Conservation (phyloP, 148 eudicot genomes). For the Fagopyrum homotropicum region DNA sequence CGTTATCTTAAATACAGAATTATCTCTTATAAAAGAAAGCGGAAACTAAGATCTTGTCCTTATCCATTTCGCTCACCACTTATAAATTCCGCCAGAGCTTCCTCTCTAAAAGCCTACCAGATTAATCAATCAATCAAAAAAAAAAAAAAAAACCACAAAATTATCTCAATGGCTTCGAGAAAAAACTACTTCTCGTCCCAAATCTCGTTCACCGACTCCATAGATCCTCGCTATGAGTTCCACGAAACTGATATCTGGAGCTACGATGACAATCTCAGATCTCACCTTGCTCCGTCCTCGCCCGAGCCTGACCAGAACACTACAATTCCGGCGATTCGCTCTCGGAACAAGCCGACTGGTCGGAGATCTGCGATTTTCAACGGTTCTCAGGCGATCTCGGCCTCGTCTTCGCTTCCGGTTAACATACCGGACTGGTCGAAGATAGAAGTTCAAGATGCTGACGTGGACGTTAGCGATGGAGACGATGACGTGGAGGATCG, state of each 20-base stretch:
- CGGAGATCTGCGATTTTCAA: neutral
- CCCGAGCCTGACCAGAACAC: conserved; percentile 10
- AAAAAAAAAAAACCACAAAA: neutral
- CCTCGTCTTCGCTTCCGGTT: conserved; percentile 32
- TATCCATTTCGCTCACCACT: conserved; percentile 23
- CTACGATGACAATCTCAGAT: neutral
- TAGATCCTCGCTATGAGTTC: conserved; percentile 31
- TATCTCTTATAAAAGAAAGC: neutral
- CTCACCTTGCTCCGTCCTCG: neutral
- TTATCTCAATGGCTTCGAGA: conserved; percentile 26
- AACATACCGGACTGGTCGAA: conserved; percentile 22
- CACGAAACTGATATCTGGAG: conserved; percentile 46
- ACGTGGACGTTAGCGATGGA: conserved; percentile 2
- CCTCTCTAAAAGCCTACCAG: conserved; percentile 10
- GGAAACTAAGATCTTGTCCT: neutral
- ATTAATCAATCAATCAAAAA: neutral
- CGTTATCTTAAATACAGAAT: too few relatives aligned
- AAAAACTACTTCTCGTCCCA: conserved; percentile 19
- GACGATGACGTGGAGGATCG: conserved; percentile 17
- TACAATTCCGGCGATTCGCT: neutral
- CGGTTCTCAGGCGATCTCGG: neutral
- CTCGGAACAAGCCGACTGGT: neutral
- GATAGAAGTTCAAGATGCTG: neutral
- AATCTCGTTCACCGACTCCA: neutral
- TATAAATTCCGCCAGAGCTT: neutral